Evolutionary conservation across 2,329 filamentous ascomycete genomes (phyloP), one percentile per base, ranked within the genome.

Genomic region (Cladophialophora exuberans): DNA sequence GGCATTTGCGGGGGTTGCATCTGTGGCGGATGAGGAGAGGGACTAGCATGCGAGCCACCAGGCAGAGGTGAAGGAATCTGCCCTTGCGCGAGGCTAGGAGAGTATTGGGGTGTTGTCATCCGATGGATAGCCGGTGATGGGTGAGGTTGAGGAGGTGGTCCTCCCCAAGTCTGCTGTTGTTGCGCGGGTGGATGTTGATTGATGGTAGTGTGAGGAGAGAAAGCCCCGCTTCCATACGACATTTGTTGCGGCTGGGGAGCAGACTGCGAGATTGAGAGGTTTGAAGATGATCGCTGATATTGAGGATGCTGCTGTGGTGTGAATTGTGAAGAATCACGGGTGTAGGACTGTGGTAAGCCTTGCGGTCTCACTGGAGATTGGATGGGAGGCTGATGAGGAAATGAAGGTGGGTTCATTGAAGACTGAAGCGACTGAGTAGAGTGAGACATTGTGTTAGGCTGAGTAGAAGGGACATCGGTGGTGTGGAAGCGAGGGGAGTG

Each of bases 331-430:
- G 87, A 82, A 56, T 83, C 79, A 44, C 81, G 75, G 28, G 78
- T 73, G 70, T 83, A 73, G 67, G 77, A 73, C 31, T 85, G 83
- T 60, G 83, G 82, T 74, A 87, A 85, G 36, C 47, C 57, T 18
- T 50, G 52, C 67, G 82, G 80, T 72, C 88, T 84, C 70, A 90
- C 84, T 20, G 85, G 85, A 20, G 89, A 86, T 68, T 90, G 88
- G 68, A 91, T 84, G 33, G 86, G 80, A 66, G 83, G 86, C 67
- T 86, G 81, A 67, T 89, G 85, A 46, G 86, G 78, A 50, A 88
- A 82, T 86, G 87, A 50, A 86, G 83, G 72, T 91, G 95, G 1
- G 83, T 66, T 59, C 65, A 79, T 59, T 66, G 79, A 73, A 31
- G 73, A 67, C 43, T 72, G 73, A 69, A 51, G 70, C 68, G 28